Evolutionary conservation across 1,139 yeast genomes (phyloP), one percentile per base, ranked within the genome.

Genomic region (Geotrichum candidum): DNA sequence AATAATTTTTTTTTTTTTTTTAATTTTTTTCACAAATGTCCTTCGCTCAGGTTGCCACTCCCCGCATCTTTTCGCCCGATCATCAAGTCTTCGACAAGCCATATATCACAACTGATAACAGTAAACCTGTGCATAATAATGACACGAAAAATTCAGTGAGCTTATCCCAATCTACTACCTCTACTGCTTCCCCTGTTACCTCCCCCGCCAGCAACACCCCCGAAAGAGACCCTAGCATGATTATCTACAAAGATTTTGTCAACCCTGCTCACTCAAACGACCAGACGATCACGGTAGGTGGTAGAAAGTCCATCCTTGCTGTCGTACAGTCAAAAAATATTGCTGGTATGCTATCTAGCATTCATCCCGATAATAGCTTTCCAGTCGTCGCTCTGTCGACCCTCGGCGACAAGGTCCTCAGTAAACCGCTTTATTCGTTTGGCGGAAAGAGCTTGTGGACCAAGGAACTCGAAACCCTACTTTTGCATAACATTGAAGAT

Each of bases 361-460:
- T 22, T 9, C 48, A 51, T 29, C 92, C 96, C 15, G 80, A 84
- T 27, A 73, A 80, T 58, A 80, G 85, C 60, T 86, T 92, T 67
- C 83, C 87, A 35, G 87, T 94, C 35, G 77, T 89, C 29, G 95
- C 96, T 3, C 80, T 90, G 57, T 83, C 87, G 57, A 94, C 99
- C 0, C 79, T 92, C 53, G 99, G 98, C 27, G 99, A 94, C 77
- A 87, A 88, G 72, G 86, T 88, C 51, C 94, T 86, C 72, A 83
- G 83, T 69, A 86, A 85, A 70, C 97, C 99, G 6, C 80, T 94
- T 61, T 94, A 94, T 74, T 84, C 96, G 4, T 94, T 94, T 76
- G 98, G 97, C 52, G 99, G 99, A 35, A 94, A 94, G 73, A 85
- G 97, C 0, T 76, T 94, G 53, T 94, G 99, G 99, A 94, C 99